Evolutionary conservation across 1,284 basidiomycete species (phyloP).

Genomic region (Schizophyllum commune): DNA sequence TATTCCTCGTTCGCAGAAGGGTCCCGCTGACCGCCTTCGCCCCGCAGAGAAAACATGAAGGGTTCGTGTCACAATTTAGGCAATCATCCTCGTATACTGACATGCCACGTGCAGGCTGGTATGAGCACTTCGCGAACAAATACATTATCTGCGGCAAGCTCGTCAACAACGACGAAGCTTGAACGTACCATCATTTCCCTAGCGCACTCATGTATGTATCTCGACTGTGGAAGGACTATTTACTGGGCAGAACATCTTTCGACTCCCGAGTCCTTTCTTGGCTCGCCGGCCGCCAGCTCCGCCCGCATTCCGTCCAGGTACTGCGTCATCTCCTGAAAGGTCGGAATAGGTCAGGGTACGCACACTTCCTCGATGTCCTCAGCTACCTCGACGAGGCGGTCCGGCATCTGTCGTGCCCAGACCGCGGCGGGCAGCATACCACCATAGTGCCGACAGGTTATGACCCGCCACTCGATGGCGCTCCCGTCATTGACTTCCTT

Average conservation of each 20-base stretch:
- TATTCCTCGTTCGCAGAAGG: conserved; percentile 11
- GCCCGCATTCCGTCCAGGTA: neutral
- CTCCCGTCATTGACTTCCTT: conserved; percentile 18
- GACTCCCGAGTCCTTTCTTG: neutral
- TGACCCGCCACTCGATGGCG: conserved; percentile 20
- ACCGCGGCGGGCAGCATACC: conserved; percentile 16
- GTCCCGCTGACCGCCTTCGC: conserved; percentile 2
- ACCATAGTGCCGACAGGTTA: conserved; percentile 17
- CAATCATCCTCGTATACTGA: neutral
- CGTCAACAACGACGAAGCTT: conserved; percentile 60
- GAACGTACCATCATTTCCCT: conserved; percentile 8
- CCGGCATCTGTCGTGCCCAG: conserved; percentile 13
- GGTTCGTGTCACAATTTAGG: conserved; percentile 31
- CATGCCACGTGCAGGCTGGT: conserved; percentile 54
- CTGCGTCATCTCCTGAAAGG: neutral
- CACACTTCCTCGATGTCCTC: conserved; percentile 6
- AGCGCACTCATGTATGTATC: neutral
- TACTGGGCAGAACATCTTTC: neutral
- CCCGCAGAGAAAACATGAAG: conserved; percentile 78
- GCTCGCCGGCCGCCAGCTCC: neutral
- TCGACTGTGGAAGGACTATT: conserved; percentile 1
- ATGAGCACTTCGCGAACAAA: conserved; percentile 84
- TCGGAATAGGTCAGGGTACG: neutral
- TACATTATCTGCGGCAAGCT: conserved; percentile 82
- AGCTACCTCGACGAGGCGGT: conserved; percentile 16